Evolutionary conservation across 176 grass and related monocot genomes (phyloP), one percentile per base, ranked within the genome.

Genomic region (Oryza coarctata): DNA sequence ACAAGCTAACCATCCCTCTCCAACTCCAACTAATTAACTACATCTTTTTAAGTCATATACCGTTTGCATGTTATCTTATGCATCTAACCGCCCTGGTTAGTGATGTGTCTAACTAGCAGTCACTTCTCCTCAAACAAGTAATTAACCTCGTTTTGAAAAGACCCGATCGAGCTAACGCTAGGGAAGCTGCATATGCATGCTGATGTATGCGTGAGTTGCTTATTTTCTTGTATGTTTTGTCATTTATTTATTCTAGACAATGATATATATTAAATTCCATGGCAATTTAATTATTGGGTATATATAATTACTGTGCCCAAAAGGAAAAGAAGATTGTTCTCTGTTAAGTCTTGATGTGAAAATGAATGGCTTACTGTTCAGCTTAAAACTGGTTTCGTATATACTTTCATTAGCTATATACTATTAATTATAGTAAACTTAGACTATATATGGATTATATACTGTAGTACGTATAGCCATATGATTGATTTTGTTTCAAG

Each of bases 1-100:
- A 83, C 82, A 91, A 88, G 82, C 67, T 74, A 86, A 13, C 45
- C 82, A 41, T 85, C 86, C 72, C 80, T 81, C 29, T 90, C 87
- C 60, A 74, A 73, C 74, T 50, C 75, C 86, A 90, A 90, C 90
- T 79, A 90, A 90, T 87, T 79, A 94, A 89, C 87, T 60, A 31
- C 60, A 60, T 85, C 13, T 70, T 84, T 71, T 43, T 9, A 90
- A 74, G 22, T 77, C 28, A 61, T 88, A 88, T 82, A 95, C 88
- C 85, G 90, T 92, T 95, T 75, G 41, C 25, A 84, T 89, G 65
- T 71, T 61, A 61, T 78, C 79, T 49, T 76, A 61, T 88, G 65
- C 33, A 91, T 82, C 69, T 76, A 83, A 60, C n/a, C 55, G 22
- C 30, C 50, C 65, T 29, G 17, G 45, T 41, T 77, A 89, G 33